Evolutionary conservation across 202 grass and related monocot species (phyloP).

Genomic region (Dendrocalamus latiflorus): DNA sequence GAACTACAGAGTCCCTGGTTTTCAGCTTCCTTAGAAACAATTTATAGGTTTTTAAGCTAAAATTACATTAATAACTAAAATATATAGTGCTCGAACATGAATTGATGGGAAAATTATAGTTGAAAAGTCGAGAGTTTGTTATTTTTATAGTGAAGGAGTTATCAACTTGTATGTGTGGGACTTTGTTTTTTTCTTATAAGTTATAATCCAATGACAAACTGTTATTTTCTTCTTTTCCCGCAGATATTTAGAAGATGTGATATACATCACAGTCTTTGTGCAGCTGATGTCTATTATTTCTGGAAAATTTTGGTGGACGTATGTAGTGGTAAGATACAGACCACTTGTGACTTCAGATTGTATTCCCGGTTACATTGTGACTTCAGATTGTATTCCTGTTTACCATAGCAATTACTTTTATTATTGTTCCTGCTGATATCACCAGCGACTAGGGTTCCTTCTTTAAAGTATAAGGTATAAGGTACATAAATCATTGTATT

Average conservation of each 20-base stretch:
- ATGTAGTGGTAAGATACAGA: constrained; percentile 66
- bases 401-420: constrained; percentile 1
- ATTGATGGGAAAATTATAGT: not conserved
- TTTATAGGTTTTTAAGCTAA: not conserved
- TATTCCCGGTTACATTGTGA: constrained; percentile 4
- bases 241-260: too few relatives aligned
- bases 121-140: not conserved
- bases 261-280: constrained; percentile 91
- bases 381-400: constrained; percentile 12
- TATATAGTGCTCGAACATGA: not conserved
- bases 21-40: not conserved
- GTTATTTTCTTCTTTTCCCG: not conserved
- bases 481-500: not conserved
- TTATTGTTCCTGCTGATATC: not conserved
- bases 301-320: constrained; percentile 98
- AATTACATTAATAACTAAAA: constrained; percentile 7
- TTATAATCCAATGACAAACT: not conserved
- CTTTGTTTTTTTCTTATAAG: not conserved
- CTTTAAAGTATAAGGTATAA: not conserved
- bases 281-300: constrained; percentile 81
- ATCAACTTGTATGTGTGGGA: not conserved
- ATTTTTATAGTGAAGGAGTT: not conserved
- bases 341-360: constrained; percentile 6
- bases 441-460: not conserved
- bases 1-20: not conserved